Evolutionary conservation across 2,329 filamentous ascomycete genomes (phyloP).

Genomic region (Ophiostoma sp.): DNA sequence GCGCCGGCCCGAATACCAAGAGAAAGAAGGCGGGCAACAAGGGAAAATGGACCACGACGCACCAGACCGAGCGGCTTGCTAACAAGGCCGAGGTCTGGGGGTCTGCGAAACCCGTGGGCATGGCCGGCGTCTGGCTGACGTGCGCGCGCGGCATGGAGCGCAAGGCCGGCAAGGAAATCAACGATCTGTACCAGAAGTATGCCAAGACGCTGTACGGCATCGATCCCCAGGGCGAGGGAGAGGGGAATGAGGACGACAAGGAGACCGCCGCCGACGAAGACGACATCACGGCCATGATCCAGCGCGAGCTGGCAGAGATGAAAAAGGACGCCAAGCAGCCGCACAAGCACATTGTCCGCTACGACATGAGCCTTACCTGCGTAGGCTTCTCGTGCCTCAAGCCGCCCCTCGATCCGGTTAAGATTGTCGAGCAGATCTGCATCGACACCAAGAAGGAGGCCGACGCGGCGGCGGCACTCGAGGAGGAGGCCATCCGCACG

Average conservation of each 20-base stretch:
- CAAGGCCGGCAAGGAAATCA: slow-evolving; percentile 63
- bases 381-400: slow-evolving; percentile 57
- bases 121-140: slow-evolving; percentile 72
- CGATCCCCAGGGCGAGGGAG: slow-evolving; percentile 27
- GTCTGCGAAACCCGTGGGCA: slow-evolving; percentile 55
- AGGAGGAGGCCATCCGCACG: slow-evolving; percentile 14
- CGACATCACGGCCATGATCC: slow-evolving; percentile 69
- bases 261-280: slow-evolving; percentile 37
- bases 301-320: slow-evolving; percentile 64
- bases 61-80: slow-evolving; percentile 46
- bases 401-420: slow-evolving; percentile 51
- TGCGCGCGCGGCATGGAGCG: slow-evolving; percentile 67
- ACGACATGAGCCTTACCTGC: slow-evolving; percentile 56
- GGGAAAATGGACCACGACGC: slow-evolving; percentile 58
- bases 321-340: slow-evolving; percentile 40
- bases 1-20: slow-evolving; percentile 31
- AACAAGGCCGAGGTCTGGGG: slow-evolving; percentile 40
- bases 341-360: slow-evolving; percentile 47
- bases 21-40: slow-evolving; percentile 48
- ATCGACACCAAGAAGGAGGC: slow-evolving; percentile 46
- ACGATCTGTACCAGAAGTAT: slow-evolving; percentile 46
- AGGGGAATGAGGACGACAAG: background rate
- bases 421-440: slow-evolving; percentile 51
- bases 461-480: slow-evolving; percentile 42
- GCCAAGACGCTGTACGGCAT: slow-evolving; percentile 57